These are phyloP conservation scores for Sugiyamaella pinicola DNA, from an alignment of 1,139 yeast genomes.

Conservation along the genomic window DNA sequence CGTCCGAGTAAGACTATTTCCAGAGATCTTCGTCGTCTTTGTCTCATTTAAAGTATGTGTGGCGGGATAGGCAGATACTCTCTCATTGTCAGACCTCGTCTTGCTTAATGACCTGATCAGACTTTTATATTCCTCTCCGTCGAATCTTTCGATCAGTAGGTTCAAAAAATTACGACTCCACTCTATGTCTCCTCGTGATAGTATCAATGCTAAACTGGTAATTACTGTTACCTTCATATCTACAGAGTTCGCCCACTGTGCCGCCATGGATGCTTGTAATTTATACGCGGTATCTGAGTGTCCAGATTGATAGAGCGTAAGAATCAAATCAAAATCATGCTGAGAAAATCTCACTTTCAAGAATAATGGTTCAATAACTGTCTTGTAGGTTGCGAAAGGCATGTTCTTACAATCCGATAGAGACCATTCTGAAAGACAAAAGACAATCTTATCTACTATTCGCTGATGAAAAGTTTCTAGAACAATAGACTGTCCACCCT, in stretches of 20 bases:
- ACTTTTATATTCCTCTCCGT: slow-evolving; percentile 2
- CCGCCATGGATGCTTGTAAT: slow-evolving; percentile 12
- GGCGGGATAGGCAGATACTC: neutral
- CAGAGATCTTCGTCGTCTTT: too few species aligned
- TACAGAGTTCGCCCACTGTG: slow-evolving; percentile 14
- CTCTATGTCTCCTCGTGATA: slow-evolving; percentile 8
- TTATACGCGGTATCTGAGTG: slow-evolving; percentile 14
- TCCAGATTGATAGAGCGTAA: slow-evolving; percentile 12
- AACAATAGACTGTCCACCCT: neutral
- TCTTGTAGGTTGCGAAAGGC: slow-evolving; percentile 12
- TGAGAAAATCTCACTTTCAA: slow-evolving; percentile 7
- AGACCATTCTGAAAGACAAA: neutral
- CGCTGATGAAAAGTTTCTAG: neutral
- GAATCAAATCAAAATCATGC: slow-evolving; percentile 17
- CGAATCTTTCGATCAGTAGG: slow-evolving; percentile 2
- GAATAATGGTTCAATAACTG: slow-evolving; percentile 10
- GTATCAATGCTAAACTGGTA: slow-evolving; percentile 8
- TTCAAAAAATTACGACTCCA: slow-evolving; percentile 3
- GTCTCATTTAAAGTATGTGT: neutral
- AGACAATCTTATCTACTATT: neutral
- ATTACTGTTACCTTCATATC: slow-evolving; percentile 10
- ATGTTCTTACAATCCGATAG: slow-evolving; percentile 5
- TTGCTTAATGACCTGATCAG: slow-evolving; percentile 2
- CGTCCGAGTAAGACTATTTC: too few species aligned
- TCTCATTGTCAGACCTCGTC: neutral